These are phyloP conservation scores for Cordia subcordata DNA, from an alignment of 257 asterid species.

Conservation along the genomic window DNA sequence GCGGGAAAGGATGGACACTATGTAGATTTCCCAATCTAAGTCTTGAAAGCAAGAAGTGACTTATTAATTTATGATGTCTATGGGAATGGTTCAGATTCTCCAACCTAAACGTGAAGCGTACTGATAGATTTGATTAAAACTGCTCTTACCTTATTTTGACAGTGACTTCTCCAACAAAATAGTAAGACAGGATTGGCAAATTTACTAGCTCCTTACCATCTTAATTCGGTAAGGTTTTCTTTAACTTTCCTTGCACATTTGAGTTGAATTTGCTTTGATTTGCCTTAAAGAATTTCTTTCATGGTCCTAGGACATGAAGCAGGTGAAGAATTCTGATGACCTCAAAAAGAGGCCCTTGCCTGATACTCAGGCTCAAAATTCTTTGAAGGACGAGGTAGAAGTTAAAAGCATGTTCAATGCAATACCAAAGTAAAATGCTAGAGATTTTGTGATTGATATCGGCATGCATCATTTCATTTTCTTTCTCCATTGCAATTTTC, in stretches of 20 bases:
- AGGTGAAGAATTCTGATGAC: not conserved
- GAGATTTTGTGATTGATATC: too few species aligned
- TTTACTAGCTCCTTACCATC: too few species aligned
- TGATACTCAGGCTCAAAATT: not conserved
- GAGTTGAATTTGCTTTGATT: not conserved
- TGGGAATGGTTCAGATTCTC: not conserved
- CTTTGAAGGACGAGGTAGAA: not conserved
- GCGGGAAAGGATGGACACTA: not conserved
- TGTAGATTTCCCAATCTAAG: not conserved
- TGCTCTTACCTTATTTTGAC: not conserved
- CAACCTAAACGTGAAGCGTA: not conserved
- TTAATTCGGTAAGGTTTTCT: not conserved
- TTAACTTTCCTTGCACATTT: not conserved
- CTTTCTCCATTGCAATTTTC: too few species aligned
- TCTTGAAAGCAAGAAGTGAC: not conserved
- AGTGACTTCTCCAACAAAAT: too few species aligned
- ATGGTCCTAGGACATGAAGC: not conserved
- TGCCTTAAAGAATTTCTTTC: not conserved
- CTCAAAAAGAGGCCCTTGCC: not conserved
- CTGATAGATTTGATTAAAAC: not conserved
- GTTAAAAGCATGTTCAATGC: not conserved
- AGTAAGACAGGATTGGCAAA: not conserved
- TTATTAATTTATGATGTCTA: not conserved
- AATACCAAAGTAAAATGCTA: not conserved
- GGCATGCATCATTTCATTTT: too few species aligned